These are phyloP conservation scores for Schizothecium vesticola DNA, from an alignment of 495 filamentous ascomycete genomes.

Conservation along the genomic window DNA sequence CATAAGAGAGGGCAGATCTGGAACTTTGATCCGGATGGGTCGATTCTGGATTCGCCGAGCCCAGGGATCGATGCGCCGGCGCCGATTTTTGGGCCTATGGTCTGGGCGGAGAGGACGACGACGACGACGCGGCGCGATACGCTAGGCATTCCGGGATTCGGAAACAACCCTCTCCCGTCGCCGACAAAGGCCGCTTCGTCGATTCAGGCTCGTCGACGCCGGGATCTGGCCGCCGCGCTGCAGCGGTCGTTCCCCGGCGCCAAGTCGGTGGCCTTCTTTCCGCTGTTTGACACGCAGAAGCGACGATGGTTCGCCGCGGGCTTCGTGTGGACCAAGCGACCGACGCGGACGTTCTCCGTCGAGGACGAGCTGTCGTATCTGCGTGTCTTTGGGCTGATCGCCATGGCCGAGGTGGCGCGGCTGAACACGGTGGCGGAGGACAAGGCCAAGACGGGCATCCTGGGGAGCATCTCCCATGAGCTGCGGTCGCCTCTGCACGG, in stretches of 20 bases:
- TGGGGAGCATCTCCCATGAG: slow-evolving; percentile 70
- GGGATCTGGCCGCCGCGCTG: slow-evolving; percentile 14
- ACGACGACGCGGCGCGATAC: background rate
- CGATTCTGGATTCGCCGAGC: background rate
- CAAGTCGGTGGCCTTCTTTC: slow-evolving; percentile 51
- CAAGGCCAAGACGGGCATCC: slow-evolving; percentile 59
- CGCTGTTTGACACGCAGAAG: slow-evolving; percentile 60
- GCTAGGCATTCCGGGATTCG: too few relatives aligned
- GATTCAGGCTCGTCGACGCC: background rate
- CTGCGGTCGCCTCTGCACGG: slow-evolving; percentile 71
- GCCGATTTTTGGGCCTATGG: background rate
- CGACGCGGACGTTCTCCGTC: slow-evolving; percentile 42
- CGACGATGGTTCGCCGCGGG: slow-evolving; percentile 63
- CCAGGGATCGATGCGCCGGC: slow-evolving; percentile 10
- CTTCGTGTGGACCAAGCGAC: slow-evolving; percentile 54
- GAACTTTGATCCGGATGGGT: slow-evolving; percentile 46
- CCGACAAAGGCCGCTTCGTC: background rate
- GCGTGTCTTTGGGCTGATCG: slow-evolving; percentile 50
- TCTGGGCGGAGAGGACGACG: background rate
- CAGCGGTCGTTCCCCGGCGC: slow-evolving; percentile 42
- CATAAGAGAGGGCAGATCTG: slow-evolving; percentile 58
- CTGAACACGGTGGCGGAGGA: slow-evolving; percentile 34
- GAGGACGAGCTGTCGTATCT: slow-evolving; percentile 42
- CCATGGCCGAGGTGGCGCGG: slow-evolving; percentile 54
- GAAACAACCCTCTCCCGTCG: background rate